phyloP scores from a whole-genome alignment of 352 stramenopile genomes.

The Pythium volutum region DNA sequence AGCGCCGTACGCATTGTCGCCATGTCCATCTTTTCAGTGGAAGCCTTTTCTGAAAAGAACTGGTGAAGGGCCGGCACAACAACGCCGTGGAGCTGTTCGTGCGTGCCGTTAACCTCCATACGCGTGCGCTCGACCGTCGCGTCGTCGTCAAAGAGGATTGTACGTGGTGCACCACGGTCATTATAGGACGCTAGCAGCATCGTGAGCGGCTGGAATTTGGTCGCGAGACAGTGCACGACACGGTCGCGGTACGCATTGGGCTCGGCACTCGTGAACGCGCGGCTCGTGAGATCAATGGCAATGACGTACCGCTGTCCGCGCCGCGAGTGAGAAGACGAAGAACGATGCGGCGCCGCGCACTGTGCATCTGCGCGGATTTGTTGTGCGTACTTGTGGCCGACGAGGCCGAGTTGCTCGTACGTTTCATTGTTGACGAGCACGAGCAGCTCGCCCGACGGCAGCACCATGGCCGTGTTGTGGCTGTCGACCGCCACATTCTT shows the following conservation, averaged over 20 bases:
- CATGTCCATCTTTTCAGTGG: constrained; percentile 14
- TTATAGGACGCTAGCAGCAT: constrained; percentile 81
- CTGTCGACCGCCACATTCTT: constrained; percentile 75
- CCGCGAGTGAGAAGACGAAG: neutral
- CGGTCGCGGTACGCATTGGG: constrained; percentile 26
- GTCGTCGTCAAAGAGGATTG: constrained; percentile 71
- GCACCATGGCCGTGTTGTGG: constrained; percentile 57
- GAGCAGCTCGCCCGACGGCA: constrained; percentile 62
- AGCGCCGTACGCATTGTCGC: constrained; percentile 29
- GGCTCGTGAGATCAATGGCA: constrained; percentile 49
- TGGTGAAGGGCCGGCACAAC: constrained; percentile 53
- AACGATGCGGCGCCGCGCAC: constrained; percentile 19
- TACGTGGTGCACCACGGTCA: constrained; percentile 50
- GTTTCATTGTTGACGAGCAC: constrained; percentile 61
- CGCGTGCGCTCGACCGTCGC: constrained; percentile 56
- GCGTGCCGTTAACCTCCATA: constrained; percentile 52
- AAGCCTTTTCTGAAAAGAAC: constrained; percentile 29
- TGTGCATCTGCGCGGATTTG: constrained; percentile 22
- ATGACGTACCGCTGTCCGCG: constrained; percentile 57
- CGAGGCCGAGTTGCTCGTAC: constrained; percentile 70
- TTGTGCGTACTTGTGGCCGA: constrained; percentile 60
- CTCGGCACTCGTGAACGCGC: constrained; percentile 27
- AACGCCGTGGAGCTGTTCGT: constrained; percentile 42
- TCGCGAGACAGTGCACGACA: constrained; percentile 42
- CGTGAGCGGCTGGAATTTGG: constrained; percentile 49